Evolutionary conservation across 352 stramenopile species (phyloP), one percentile per base, ranked within the genome.

Genomic region (Pelagophyceae sp.): DNA sequence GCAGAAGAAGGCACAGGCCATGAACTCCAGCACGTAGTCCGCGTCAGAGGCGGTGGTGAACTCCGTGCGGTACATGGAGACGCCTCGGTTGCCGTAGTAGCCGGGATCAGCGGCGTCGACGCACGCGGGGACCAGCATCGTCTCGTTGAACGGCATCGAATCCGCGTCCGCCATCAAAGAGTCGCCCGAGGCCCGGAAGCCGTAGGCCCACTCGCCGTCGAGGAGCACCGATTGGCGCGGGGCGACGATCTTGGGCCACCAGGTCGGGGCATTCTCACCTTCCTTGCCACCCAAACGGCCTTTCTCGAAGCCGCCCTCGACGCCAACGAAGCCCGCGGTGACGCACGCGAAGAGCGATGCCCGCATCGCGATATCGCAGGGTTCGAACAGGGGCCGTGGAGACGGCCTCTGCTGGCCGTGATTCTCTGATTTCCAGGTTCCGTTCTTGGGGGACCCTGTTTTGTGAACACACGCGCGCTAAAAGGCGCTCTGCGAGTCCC

Each of bases 1-100:
- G 76, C 81, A 84, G 75, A 82, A 84, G 74, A 84, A 84, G 1
- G 76, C 79, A 45, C 81, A 84, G 11, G 70, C 78, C 72, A 80
- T 72, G 35, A 84, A 84, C 23, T 78, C 58, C 32, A 84, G 54
- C 15, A 70, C 38, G 38, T 51, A n/a, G 0, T 0, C 37, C 31
- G 6, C 19, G 31, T 38, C 61, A 15, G 2, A 3, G 0, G 0
- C 40, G 40, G 58, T 74, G 6, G 1, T 27, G 32, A 81, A 76
- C 45, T 63, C 23, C 23, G 75, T 84, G 2, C 61, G 71, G 75
- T 82, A 84, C 27, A 80, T 76, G 2, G 54, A 63, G 11, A 80
- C 76, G 20, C 81, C 81, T 25, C 79, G 78, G 60, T 75, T 70
- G 71, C 79, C 78, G 33, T 76, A 15, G 71, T 78, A 77, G 5